Percentiles rank a stretch among this genome's conserved stretches.
These are phyloP conservation scores for Podila verticillata DNA, from an alignment of 192 early-diverging fungal species.

Conservation along the genomic window DNA sequence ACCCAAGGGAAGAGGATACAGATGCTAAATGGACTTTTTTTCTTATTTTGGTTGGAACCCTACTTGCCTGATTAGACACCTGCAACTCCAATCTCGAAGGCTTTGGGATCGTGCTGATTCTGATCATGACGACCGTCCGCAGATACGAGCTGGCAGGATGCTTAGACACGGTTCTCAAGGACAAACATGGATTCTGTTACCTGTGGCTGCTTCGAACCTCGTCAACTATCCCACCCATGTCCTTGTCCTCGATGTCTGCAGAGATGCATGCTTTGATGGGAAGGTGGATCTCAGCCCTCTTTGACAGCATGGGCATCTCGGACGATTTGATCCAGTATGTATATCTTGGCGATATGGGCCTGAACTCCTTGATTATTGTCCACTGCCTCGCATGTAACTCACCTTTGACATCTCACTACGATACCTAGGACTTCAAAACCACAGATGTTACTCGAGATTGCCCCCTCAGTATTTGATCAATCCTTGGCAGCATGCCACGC, in stretches of 20 bases:
- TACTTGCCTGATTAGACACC: constrained; percentile 16
- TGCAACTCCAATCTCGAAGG: constrained; percentile 48
- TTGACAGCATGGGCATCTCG: constrained; percentile 50
- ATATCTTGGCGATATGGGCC: no score
- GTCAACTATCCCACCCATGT: constrained; percentile 30
- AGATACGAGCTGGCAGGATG: constrained; percentile 40
- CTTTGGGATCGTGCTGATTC: constrained; percentile 31
- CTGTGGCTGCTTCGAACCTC: constrained; percentile 45
- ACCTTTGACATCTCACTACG: background rate
- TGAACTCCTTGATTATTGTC: no score
- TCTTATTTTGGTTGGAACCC: no score
- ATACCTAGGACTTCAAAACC: constrained; percentile 39
- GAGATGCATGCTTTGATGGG: constrained; percentile 48
- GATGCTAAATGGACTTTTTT: background rate
- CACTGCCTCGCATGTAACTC: no score
- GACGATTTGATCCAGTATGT: constrained; percentile 52
- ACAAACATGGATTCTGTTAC: constrained; percentile 38
- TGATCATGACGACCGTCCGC: constrained; percentile 43
- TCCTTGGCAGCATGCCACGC: constrained; percentile 48
- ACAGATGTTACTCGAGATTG: constrained; percentile 45
- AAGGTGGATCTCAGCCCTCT: constrained; percentile 38
- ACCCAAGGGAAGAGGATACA: background rate
- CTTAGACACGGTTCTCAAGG: constrained; percentile 26
- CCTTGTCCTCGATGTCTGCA: constrained; percentile 23
- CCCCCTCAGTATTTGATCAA: constrained; percentile 45